Conservation (phyloP, 345 rosid species). For the Eutrema heterophyllum region DNA sequence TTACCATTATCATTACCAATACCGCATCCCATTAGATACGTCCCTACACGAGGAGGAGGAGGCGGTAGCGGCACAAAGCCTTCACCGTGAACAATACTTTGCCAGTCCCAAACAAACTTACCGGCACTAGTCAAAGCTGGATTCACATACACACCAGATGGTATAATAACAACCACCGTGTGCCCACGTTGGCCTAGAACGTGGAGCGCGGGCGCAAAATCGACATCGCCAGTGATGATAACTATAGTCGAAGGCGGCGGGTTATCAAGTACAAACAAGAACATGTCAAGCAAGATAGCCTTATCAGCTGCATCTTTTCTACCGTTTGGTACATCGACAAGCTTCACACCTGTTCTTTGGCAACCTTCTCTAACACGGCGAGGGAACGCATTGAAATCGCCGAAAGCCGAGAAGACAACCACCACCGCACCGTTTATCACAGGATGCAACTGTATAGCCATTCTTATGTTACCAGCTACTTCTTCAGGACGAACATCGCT, state of each 20-base stretch:
- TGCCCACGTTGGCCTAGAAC: conserved; percentile 94
- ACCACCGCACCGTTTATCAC: conserved; percentile 67
- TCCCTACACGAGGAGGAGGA: conserved; percentile 43
- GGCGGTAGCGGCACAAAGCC: conserved; percentile 65
- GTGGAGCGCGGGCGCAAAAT: conserved; percentile 95
- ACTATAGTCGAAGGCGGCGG: conserved; percentile 82
- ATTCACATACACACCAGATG: conserved; percentile 76
- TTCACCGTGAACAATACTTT: conserved; percentile 90
- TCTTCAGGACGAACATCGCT: conserved; percentile 92
- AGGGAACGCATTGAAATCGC: conserved; percentile 93
- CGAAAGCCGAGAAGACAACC: conserved; percentile 78
- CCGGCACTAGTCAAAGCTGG: conserved; percentile 89
- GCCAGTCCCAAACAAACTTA: conserved; percentile 97
- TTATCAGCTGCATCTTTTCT: conserved; percentile 98
- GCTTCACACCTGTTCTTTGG: conserved; percentile 95
- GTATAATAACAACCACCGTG: conserved; percentile 79
- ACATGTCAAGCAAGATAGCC: conserved; percentile 95
- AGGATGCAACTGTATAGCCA: conserved; percentile 88
- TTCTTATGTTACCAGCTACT: conserved; percentile 84
- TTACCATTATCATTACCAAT: conserved; percentile 35
- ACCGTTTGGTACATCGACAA: conserved; percentile 92
- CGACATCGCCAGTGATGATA: conserved; percentile 95
- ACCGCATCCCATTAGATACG: conserved; percentile 52
- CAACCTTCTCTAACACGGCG: conserved; percentile 94
- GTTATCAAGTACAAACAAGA: conserved; percentile 87